Evolutionary conservation across 176 grass and related monocot genomes (phyloP).

Genomic region (Carex littledalei): DNA sequence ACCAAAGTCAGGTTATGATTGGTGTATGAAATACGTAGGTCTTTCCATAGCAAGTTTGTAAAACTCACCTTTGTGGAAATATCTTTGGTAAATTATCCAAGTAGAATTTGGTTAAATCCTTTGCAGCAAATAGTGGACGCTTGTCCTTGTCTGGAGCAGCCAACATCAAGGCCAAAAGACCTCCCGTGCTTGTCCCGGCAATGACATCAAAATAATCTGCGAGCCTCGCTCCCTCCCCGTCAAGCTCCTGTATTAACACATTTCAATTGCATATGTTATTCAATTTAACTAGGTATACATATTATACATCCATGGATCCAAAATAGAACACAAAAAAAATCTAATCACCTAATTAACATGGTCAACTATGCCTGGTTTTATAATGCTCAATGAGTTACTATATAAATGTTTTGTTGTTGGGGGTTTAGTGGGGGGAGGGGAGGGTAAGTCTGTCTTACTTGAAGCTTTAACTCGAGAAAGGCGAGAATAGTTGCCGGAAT

Average conservation of each 20-base stretch:
- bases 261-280: not conserved
- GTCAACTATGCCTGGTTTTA: not conserved
- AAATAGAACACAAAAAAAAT: too few relatives aligned
- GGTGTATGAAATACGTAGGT: not conserved
- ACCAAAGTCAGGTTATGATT: too few relatives aligned
- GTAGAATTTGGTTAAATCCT: slow-evolving; percentile 50
- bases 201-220: slow-evolving; percentile 69
- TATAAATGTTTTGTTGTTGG: not conserved
- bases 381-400: not conserved
- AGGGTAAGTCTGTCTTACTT: slow-evolving; percentile 29
- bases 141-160: slow-evolving; percentile 30
- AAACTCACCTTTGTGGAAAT: slow-evolving; percentile 50
- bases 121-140: slow-evolving; percentile 45
- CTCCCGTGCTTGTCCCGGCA: slow-evolving; percentile 65
- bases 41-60: not conserved
- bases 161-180: slow-evolving; percentile 55
- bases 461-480: slow-evolving; percentile 56
- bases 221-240: slow-evolving; percentile 46
- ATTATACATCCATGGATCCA: too few relatives aligned
- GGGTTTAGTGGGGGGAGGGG: not conserved
- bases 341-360: not conserved
- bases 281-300: too few relatives aligned
- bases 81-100: slow-evolving; percentile 45
- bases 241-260: slow-evolving; percentile 34
- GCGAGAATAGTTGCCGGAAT: slow-evolving; percentile 51